Percentiles rank a stretch among this genome's conserved stretches.
phyloP scores from a whole-genome alignment of 148 eudicot species.

The Amaranthus hypochondriacus region DNA sequence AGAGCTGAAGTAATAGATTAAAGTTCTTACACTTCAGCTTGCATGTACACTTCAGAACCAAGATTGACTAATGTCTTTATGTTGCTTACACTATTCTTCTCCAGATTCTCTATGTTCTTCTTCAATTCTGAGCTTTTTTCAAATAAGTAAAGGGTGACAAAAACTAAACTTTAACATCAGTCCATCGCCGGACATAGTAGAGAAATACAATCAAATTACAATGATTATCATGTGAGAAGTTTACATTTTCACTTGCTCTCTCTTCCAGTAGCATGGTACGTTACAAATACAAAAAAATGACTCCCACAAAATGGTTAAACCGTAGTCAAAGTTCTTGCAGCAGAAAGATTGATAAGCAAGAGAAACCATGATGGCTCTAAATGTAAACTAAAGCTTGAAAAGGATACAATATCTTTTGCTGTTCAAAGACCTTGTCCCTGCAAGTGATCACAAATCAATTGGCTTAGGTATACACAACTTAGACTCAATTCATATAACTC shows the following conservation, averaged over 20 bases:
- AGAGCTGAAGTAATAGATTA: not conserved
- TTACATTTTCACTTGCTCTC: not conserved
- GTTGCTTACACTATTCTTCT: slow-evolving; percentile 69
- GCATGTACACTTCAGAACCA: slow-evolving; percentile 90
- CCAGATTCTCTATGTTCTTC: slow-evolving; percentile 70
- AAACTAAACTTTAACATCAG: slow-evolving; percentile 1
- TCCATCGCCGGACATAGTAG: not conserved
- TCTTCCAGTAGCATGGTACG: not conserved
- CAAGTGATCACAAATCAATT: slow-evolving; percentile 16
- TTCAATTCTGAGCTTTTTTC: slow-evolving; percentile 69
- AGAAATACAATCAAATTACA: not conserved
- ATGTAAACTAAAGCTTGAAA: slow-evolving; percentile 1
- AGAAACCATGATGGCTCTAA: not conserved
- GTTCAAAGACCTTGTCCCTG: slow-evolving; percentile 95
- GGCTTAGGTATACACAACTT: not conserved
- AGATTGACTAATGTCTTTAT: slow-evolving; percentile 76
- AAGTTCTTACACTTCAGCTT: slow-evolving; percentile 76
- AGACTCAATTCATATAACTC: not conserved
- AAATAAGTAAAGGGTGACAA: slow-evolving; percentile 34
- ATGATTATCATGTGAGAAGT: not conserved
- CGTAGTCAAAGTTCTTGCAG: not conserved
- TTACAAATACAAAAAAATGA: not conserved
- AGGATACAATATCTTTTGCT: slow-evolving; percentile 93
- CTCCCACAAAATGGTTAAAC: slow-evolving; percentile 4
- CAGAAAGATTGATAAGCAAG: not conserved